These are phyloP conservation scores for Carex littledalei DNA, from an alignment of 176 grass and related monocot species.

Conservation along the genomic window DNA sequence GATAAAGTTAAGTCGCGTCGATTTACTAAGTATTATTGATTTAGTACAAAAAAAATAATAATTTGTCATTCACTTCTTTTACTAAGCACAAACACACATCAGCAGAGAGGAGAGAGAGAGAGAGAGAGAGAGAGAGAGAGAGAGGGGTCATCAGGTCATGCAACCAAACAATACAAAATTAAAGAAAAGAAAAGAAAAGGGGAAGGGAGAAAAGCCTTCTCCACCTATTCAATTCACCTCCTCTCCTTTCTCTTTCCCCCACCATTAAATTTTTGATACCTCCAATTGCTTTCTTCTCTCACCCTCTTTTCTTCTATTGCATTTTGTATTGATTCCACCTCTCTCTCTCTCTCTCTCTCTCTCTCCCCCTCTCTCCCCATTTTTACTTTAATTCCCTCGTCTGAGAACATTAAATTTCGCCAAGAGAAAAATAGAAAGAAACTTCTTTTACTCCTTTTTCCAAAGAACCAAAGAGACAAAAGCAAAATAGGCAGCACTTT, in stretches of 20 bases:
- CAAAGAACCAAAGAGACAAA: constrained; percentile 4
- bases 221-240: constrained; percentile 33
- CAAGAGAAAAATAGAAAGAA: background rate
- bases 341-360: background rate
- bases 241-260: constrained; percentile 29
- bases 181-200: constrained; percentile 15
- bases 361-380: background rate
- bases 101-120: background rate
- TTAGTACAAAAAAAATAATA: constrained; percentile 6
- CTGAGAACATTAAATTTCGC: background rate
- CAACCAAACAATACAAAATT: constrained; percentile 21
- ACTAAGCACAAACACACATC: constrained; percentile 8
- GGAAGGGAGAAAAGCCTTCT: constrained; percentile 27
- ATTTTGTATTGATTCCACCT: constrained; percentile 21
- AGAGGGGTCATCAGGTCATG: background rate
- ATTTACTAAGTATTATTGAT: background rate
- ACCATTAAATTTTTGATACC: constrained; percentile 27
- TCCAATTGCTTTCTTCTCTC: constrained; percentile 23
- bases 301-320: constrained; percentile 14
- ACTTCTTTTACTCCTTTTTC: background rate
- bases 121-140: background rate
- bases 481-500: constrained; percentile 1
- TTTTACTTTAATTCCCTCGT: background rate
- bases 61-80: background rate
- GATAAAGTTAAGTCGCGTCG: too few relatives aligned